A percentile compares a stretch with the other conserved stretches of the same genome.
phyloP scores from a whole-genome alignment of 1,139 yeast genomes.

The Suhomyces wounanorum region DNA sequence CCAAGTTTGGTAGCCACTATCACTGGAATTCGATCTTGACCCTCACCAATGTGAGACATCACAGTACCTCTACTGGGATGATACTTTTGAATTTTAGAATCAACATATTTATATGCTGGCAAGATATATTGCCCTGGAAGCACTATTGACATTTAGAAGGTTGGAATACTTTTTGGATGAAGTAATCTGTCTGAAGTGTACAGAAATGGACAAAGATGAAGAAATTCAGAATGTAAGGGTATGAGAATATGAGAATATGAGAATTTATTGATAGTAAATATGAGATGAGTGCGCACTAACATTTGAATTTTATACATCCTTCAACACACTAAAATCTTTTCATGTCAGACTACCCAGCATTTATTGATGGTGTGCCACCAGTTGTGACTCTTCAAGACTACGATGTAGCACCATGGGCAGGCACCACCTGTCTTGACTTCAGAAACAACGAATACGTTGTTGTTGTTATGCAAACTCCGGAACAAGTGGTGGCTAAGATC shows the following conservation, averaged over 20 bases:
- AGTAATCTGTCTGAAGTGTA: not conserved
- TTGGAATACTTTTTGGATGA: not conserved
- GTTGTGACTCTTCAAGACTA: slow-evolving; percentile 45
- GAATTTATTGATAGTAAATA: not conserved
- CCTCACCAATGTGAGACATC: slow-evolving; percentile 32
- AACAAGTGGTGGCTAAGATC: slow-evolving; percentile 44
- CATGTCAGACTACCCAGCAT: slow-evolving; percentile 38
- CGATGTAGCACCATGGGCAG: slow-evolving; percentile 57
- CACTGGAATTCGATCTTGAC: slow-evolving; percentile 38
- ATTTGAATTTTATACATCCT: not conserved
- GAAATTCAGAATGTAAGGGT: not conserved
- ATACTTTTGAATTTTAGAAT: slow-evolving; percentile 26
- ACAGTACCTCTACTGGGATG: slow-evolving; percentile 44
- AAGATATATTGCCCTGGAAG: slow-evolving; percentile 75
- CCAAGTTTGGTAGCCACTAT: slow-evolving; percentile 75
- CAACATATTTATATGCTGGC: slow-evolving; percentile 36
- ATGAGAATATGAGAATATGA: too few relatives aligned
- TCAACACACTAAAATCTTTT: not conserved
- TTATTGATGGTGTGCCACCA: slow-evolving; percentile 52
- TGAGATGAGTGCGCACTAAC: slow-evolving; percentile 3
- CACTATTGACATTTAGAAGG: slow-evolving; percentile 30
- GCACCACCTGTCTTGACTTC: slow-evolving; percentile 50
- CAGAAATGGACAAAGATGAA: not conserved
- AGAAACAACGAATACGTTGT: slow-evolving; percentile 40
- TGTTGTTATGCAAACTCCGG: slow-evolving; percentile 50